These are phyloP conservation scores for Haplosporangium sp. DNA, from an alignment of 371 early-diverging fungal genomes.

Conservation along the genomic window DNA sequence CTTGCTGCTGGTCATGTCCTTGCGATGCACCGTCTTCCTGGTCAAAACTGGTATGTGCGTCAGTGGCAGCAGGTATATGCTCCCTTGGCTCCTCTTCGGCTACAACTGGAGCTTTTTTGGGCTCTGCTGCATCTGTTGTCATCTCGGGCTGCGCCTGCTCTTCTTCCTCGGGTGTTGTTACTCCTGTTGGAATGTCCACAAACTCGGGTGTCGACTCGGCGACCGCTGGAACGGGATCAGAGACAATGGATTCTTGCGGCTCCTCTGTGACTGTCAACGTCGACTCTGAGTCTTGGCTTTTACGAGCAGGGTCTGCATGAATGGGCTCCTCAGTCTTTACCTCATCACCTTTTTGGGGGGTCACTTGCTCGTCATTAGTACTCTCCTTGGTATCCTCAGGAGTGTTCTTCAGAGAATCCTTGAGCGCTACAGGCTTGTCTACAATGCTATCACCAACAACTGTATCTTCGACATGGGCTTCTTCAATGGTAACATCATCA, in stretches of 20 bases:
- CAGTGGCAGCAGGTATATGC: too few species aligned
- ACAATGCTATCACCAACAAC: background rate
- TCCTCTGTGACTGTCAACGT: background rate
- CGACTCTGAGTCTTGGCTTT: constrained; percentile 11
- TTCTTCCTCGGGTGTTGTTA: too few species aligned
- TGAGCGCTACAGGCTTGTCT: constrained; percentile 2
- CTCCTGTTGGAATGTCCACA: constrained; percentile 16
- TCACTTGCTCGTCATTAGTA: background rate
- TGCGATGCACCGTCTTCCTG: too few species aligned
- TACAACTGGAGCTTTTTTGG: too few species aligned
- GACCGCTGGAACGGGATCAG: background rate
- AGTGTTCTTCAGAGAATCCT: constrained; percentile 13
- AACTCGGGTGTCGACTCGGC: constrained; percentile 23
- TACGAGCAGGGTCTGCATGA: constrained; percentile 1
- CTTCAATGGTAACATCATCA: background rate
- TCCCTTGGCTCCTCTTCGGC: too few species aligned
- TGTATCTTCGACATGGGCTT: background rate
- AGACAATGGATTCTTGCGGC: background rate
- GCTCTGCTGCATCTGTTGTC: too few species aligned
- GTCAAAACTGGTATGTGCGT: too few species aligned
- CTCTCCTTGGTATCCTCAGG: constrained; percentile 5
- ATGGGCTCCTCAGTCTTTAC: background rate
- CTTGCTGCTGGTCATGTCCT: too few species aligned
- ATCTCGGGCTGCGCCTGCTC: too few species aligned
- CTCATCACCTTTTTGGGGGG: background rate